phyloP scores from a whole-genome alignment of 805 yeast genomes.

The Yamadazyma endophytica region DNA sequence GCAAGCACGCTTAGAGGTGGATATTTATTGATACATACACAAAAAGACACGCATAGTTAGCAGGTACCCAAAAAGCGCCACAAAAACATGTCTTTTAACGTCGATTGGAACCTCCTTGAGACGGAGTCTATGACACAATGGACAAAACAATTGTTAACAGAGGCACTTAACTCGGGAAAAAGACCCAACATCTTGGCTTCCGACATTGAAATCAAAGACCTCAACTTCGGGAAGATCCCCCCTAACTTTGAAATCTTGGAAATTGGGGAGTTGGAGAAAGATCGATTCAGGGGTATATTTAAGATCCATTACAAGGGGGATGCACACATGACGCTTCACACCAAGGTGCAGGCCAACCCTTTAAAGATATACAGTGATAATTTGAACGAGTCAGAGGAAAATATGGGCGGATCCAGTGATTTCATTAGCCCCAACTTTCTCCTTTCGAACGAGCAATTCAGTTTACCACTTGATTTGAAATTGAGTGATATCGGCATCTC shows the following conservation, averaged over 20 bases:
- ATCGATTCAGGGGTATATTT: conserved; percentile 77
- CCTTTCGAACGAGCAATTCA: conserved; percentile 62
- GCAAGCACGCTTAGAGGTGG: too few relatives aligned
- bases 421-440: conserved; percentile 68
- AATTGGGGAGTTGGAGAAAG: conserved; percentile 74
- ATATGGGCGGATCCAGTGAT: conserved; percentile 16
- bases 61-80: background rate
- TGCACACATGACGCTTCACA: conserved; percentile 68
- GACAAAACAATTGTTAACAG: conserved; percentile 62
- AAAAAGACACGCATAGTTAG: too few relatives aligned
- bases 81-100: conserved; percentile 63
- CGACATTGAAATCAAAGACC: conserved; percentile 60
- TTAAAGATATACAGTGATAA: conserved; percentile 60
- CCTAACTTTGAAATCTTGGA: conserved; percentile 77
- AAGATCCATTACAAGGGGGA: conserved; percentile 74
- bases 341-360: conserved; percentile 82
- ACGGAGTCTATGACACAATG: conserved; percentile 57
- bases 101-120: conserved; percentile 74
- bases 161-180: conserved; percentile 70
- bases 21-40: too few relatives aligned
- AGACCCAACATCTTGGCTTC: conserved; percentile 69
- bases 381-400: conserved; percentile 30
- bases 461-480: conserved; percentile 74
- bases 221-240: conserved; percentile 69
- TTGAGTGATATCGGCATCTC: conserved; percentile 66